Evolutionary conservation across 305 asterid genomes (phyloP).

Genomic region (Fraxinus floribunda): DNA sequence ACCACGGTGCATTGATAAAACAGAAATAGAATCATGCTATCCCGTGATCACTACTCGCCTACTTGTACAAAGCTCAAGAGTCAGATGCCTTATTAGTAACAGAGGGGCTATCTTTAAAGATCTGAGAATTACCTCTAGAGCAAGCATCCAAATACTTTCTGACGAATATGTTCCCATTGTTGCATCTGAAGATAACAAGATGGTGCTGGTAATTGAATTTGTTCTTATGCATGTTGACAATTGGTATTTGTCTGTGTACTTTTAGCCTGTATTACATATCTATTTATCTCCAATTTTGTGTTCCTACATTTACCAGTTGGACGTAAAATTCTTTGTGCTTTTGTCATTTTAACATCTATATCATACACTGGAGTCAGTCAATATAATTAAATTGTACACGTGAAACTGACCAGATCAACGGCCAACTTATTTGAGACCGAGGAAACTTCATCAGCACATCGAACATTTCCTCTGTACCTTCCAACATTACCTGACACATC

Average conservation of each 20-base stretch:
- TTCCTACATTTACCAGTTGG: too few species aligned
- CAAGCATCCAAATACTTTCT: slow-evolving; percentile 65
- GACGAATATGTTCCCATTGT: slow-evolving; percentile 77
- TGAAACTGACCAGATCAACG: slow-evolving; percentile 51
- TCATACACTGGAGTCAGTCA: not conserved
- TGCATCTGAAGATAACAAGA: slow-evolving; percentile 75
- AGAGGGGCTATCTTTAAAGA: slow-evolving; percentile 44
- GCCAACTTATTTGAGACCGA: slow-evolving; percentile 63
- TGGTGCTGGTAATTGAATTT: slow-evolving; percentile 70
- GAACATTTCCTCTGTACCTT: slow-evolving; percentile 32
- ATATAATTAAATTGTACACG: slow-evolving; percentile 6
- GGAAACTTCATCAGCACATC: slow-evolving; percentile 38
- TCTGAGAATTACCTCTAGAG: slow-evolving; percentile 64
- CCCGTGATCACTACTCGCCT: slow-evolving; percentile 59
- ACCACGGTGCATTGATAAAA: slow-evolving; percentile 68
- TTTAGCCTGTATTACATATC: too few species aligned
- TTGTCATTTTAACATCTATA: not conserved
- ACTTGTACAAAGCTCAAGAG: slow-evolving; percentile 60
- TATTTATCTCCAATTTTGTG: too few species aligned
- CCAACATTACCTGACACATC: slow-evolving; percentile 35
- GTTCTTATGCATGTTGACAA: not conserved
- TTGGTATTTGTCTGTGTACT: not conserved
- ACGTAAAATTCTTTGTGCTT: too few species aligned
- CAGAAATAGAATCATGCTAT: slow-evolving; percentile 57
- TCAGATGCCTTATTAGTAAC: slow-evolving; percentile 84